These are phyloP conservation scores for Amesomyces nigricolor DNA, from an alignment of 2,329 filamentous ascomycete species.

Conservation along the genomic window DNA sequence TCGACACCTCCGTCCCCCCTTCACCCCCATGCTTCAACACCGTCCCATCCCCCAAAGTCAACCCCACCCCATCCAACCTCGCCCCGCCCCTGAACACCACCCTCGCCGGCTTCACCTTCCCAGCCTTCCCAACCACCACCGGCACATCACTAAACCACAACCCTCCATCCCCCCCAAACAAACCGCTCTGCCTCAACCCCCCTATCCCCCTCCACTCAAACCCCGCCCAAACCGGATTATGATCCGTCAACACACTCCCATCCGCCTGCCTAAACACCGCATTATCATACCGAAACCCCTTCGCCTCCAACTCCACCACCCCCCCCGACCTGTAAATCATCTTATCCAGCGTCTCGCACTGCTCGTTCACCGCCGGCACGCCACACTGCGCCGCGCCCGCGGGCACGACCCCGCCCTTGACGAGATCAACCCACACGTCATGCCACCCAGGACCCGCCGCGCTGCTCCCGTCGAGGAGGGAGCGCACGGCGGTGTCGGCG, in stretches of 20 bases:
- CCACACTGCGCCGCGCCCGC: constrained; percentile 43
- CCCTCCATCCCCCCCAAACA: constrained; percentile 45
- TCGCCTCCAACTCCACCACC: constrained; percentile 43
- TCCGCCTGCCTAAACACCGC: constrained; percentile 51
- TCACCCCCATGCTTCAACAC: constrained; percentile 47
- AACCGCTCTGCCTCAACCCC: constrained; percentile 39
- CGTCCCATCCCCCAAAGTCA: constrained; percentile 45
- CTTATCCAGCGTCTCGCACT: constrained; percentile 64
- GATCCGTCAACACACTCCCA: constrained; percentile 55
- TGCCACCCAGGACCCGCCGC: constrained; percentile 36
- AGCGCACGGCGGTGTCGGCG: constrained; percentile 43
- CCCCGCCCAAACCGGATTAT: constrained; percentile 58
- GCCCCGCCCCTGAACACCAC: constrained; percentile 43
- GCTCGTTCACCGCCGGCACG: constrained; percentile 47
- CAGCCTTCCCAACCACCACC: constrained; percentile 30
- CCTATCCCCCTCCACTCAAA: constrained; percentile 41
- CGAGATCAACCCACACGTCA: constrained; percentile 55
- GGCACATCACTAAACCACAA: constrained; percentile 52
- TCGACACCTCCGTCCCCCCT: constrained; percentile 40
- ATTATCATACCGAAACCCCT: constrained; percentile 50
- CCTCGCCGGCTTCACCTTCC: constrained; percentile 32
- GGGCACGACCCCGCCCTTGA: constrained; percentile 43
- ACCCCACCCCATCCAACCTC: constrained; percentile 46
- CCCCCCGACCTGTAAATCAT: constrained; percentile 52
- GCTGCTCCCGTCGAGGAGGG: constrained; percentile 45